Percentiles rank a stretch among this genome's conserved stretches.
Conservation (phyloP, 148 eudicot species). For the Polygonum maritimum region DNA sequence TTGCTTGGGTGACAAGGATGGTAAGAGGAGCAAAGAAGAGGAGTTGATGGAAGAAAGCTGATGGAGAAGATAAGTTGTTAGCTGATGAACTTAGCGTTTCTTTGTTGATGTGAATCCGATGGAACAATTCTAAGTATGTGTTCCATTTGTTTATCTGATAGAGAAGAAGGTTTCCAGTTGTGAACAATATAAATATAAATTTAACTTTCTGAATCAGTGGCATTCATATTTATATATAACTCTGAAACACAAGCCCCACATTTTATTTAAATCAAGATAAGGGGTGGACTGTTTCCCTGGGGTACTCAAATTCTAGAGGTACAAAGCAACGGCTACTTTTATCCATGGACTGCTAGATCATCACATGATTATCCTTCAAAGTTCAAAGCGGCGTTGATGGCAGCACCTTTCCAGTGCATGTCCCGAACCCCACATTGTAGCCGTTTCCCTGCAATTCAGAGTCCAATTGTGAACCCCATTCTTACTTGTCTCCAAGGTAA, state of each 20-base stretch:
- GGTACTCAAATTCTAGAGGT: not conserved
- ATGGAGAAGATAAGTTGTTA: not conserved
- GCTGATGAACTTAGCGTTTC: not conserved
- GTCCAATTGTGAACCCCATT: not conserved
- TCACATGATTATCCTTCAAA: not conserved
- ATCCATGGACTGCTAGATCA: not conserved
- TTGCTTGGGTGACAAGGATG: not conserved
- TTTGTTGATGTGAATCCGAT: not conserved
- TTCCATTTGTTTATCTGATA: too few relatives aligned
- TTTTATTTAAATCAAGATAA: not conserved
- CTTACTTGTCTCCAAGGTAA: not conserved
- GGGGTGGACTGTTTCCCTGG: not conserved
- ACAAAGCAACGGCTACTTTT: not conserved
- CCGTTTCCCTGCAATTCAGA: constrained; percentile 57
- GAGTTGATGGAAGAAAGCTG: too few relatives aligned
- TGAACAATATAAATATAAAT: too few relatives aligned
- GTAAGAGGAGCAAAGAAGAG: too few relatives aligned
- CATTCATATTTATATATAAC: not conserved
- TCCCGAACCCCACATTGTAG: constrained; percentile 77
- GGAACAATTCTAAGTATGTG: not conserved
- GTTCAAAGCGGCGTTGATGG: constrained; percentile 28
- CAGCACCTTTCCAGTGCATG: constrained; percentile 73
- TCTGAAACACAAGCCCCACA: not conserved
- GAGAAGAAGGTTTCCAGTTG: too few relatives aligned
- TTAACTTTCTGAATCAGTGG: not conserved